Base-by-base conservation (phyloP, 2,329 filamentous ascomycete genomes). In the Fusarium nisikadoi region DNA sequence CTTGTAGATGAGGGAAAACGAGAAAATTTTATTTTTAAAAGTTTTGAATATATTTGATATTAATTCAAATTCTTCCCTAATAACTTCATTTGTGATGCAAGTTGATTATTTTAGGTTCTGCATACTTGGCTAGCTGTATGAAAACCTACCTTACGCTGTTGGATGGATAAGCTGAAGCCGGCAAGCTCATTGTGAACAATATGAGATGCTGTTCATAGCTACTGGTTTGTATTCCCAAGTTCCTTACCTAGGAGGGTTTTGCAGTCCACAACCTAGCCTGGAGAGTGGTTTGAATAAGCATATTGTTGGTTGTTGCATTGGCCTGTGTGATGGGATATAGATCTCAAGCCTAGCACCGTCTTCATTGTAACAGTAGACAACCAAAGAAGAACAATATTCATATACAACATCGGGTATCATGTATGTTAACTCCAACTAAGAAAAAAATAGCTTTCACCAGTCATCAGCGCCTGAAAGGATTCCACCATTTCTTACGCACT, bases 401-500 rank as follows among this genome's bases (percentile, higher is more conserved):
- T 31, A 19, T n/a, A n/a, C 12, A 42, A 5, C 13, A 25, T 25
- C 17, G 50, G 58, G 31, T 25, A 45, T 58, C 36, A 42, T 42
- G 14, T n/a, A n/a, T 12, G 17, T 25, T n/a, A 20, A 42, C 11
- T 23, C 23, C 23, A 33, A 35, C 9, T 17, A 16, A 20, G 17
- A 35, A 35, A n/a, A 17, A 35, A 29, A 12, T 13, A 29, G 10
- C 10, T 23, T 45, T 31, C 45, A 27, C 33, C 20, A 35, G 35
- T 36, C 19, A 65, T 49, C 31, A 56, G 20, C 59, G 65, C 29
- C 55, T 56, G 36, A 76, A 76, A 45, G 67, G 45, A 17, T 71
- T 70, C 68, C 75, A 78, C 75, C 74, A 76, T 45, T 59, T 75
- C 46, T 70, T 78, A 16, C 68, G 71, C 31, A 43, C 17, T 57